Percentiles rank a stretch among this genome's conserved stretches.
phyloP scores from a whole-genome alignment of 306 rosid genomes.

The Morella rubra region DNA sequence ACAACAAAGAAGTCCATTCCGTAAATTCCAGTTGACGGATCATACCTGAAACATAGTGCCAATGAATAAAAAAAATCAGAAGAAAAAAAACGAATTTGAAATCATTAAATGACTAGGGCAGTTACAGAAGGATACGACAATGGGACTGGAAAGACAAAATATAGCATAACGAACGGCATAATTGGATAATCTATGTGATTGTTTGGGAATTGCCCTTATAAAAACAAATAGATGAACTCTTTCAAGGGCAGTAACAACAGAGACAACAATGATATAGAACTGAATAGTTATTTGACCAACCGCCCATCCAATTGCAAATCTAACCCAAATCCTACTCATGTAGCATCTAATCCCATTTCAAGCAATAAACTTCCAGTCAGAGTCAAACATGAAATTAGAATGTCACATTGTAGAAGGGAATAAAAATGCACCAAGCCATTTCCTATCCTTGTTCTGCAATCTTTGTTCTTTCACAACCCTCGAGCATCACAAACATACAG shows the following conservation, averaged over 20 bases:
- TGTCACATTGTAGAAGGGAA: not conserved
- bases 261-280: not conserved
- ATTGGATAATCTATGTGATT: not conserved
- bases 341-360: not conserved
- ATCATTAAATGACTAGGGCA: not conserved
- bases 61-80: not conserved
- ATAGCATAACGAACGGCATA: not conserved
- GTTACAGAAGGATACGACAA: not conserved
- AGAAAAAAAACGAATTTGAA: not conserved
- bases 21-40: conserved; percentile 83
- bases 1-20: conserved; percentile 87
- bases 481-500: not conserved
- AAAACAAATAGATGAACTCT: not conserved
- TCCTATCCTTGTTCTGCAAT: not conserved
- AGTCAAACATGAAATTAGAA: not conserved
- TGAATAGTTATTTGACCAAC: not conserved
- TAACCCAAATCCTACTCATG: not conserved
- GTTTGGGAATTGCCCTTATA: not conserved
- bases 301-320: not conserved
- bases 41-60: conserved; percentile 49
- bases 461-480: not conserved
- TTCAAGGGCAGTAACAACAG: not conserved
- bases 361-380: not conserved
- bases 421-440: not conserved
- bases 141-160: not conserved